A percentile compares a stretch with the other conserved stretches of the same genome.
phyloP scores from a whole-genome alignment of 2,329 filamentous ascomycete species.

The Exophiala aquamarina region DNA sequence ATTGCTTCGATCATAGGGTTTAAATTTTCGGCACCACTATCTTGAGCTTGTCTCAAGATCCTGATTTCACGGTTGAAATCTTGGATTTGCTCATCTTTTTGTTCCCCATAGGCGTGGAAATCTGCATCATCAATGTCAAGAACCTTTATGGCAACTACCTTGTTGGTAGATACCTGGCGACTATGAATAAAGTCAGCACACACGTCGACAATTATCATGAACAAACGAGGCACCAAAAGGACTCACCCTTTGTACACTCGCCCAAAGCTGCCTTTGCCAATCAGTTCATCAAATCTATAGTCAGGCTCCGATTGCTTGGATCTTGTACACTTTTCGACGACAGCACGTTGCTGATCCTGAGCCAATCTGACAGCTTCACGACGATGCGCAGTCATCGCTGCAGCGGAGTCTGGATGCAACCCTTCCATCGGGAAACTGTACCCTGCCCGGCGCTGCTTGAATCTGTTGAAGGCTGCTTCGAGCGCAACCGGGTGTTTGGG shows the following conservation, averaged over 20 bases:
- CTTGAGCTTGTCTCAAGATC: slow-evolving; percentile 62
- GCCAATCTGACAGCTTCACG: slow-evolving; percentile 49
- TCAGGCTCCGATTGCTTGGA: slow-evolving; percentile 45
- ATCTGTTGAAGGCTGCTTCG: slow-evolving; percentile 3
- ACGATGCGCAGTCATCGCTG: slow-evolving; percentile 48
- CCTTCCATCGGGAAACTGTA: slow-evolving; percentile 21
- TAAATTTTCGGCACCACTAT: slow-evolving; percentile 62
- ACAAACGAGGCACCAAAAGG: neutral
- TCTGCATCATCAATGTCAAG: slow-evolving; percentile 51
- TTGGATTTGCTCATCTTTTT: slow-evolving; percentile 50
- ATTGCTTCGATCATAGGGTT: slow-evolving; percentile 65
- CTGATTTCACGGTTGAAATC: slow-evolving; percentile 63
- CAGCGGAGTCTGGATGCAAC: slow-evolving; percentile 23
- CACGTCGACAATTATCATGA: neutral
- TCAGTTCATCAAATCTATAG: slow-evolving; percentile 52
- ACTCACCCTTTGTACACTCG: slow-evolving; percentile 50
- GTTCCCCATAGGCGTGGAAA: slow-evolving; percentile 47
- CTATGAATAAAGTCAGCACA: slow-evolving; percentile 14
- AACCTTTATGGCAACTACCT: slow-evolving; percentile 53
- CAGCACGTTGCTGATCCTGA: slow-evolving; percentile 44
- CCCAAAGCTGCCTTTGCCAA: slow-evolving; percentile 52
- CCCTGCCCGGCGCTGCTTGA: slow-evolving; percentile 39
- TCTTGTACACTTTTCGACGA: slow-evolving; percentile 47
- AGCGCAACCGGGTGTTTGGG: slow-evolving; percentile 3
- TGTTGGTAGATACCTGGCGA: slow-evolving; percentile 38